phyloP scores from a whole-genome alignment of 768 basidiomycete genomes.

The Omphalotus guepiniiformis region DNA sequence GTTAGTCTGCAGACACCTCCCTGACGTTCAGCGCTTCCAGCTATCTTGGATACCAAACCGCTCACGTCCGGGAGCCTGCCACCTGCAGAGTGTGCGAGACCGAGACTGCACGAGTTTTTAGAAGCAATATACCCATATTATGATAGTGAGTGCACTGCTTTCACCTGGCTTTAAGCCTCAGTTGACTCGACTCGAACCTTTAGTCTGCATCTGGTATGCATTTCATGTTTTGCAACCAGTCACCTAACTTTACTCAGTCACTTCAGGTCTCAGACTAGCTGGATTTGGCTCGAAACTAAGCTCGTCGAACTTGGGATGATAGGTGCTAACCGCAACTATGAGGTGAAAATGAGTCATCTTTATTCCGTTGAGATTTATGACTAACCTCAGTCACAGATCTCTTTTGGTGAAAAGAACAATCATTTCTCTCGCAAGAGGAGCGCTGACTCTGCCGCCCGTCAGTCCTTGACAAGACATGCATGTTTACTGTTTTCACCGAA shows the following conservation, averaged over 20 bases:
- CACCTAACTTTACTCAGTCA: neutral
- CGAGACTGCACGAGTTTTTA: constrained; percentile 79
- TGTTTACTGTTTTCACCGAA: constrained; percentile 84
- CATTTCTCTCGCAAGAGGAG: neutral
- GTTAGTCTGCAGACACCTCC: neutral
- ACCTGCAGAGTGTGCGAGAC: constrained; percentile 77
- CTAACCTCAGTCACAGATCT: constrained; percentile 1
- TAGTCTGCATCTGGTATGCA: constrained; percentile 75
- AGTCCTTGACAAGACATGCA: constrained; percentile 83
- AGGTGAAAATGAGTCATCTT: constrained; percentile 43
- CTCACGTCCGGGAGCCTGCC: constrained; percentile 79
- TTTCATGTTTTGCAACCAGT: neutral
- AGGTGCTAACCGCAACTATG: constrained; percentile 64
- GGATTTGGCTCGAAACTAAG: constrained; percentile 89
- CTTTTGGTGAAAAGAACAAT: constrained; percentile 6
- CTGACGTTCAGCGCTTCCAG: constrained; percentile 29
- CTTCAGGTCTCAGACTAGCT: constrained; percentile 77
- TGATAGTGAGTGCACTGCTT: constrained; percentile 46
- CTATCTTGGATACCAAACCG: constrained; percentile 82
- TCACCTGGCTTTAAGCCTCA: neutral
- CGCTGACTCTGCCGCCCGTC: constrained; percentile 8
- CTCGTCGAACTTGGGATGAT: constrained; percentile 84
- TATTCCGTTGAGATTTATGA: neutral
- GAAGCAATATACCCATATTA: constrained; percentile 78
- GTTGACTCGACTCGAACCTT: neutral